Base-by-base conservation (phyloP, 2,329 filamentous ascomycete genomes). In the Trichophyton benhamiae region DNA sequence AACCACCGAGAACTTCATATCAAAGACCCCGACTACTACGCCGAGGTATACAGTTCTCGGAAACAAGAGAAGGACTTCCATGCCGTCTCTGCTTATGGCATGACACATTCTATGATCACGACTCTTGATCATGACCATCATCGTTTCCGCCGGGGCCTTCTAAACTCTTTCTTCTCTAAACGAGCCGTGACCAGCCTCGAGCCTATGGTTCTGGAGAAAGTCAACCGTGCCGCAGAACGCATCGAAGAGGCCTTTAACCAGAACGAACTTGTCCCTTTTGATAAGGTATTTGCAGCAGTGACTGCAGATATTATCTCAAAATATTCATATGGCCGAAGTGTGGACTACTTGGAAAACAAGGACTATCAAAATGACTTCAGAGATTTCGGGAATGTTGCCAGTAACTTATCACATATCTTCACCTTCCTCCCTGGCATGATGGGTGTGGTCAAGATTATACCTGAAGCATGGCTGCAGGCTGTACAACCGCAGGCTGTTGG, bases 101-200 rank as follows among this genome's bases (percentile, higher is more conserved):
- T 25, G 11, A n/a, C 33, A 8, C 36, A 58, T 49, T 60, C 60
- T 64, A 68, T 72, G 67, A 73, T 71, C 60, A 65, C 66, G 11
- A 70, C 68, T 2, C 55, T 64, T 53, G 62, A 66, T 57, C 65
- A 67, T 58, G 62, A 68, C 42, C 64, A 66, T 9, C 70, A 71
- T 62, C 68, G 68, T 13, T 60, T 66, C 6, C 66, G 69, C 38
- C 64, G 68, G 55, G 66, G 66, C 27, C 65, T 67, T 13, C 62
- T 71, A 55, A 69, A 63, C 58, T 65, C 64, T 30, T 70, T 68
- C 63, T 72, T 71, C 62, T 69, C 68, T 2, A 64, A 62, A 38
- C 22, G 58, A 38, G 62, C 65, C 3, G 64, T 70, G 8, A 57
- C 52, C 17, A 64, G 58, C 20, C 67, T 65, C 30, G 66, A 66